These are phyloP conservation scores for Neurospora sp. DNA, from an alignment of 495 filamentous ascomycete species.

Conservation along the genomic window DNA sequence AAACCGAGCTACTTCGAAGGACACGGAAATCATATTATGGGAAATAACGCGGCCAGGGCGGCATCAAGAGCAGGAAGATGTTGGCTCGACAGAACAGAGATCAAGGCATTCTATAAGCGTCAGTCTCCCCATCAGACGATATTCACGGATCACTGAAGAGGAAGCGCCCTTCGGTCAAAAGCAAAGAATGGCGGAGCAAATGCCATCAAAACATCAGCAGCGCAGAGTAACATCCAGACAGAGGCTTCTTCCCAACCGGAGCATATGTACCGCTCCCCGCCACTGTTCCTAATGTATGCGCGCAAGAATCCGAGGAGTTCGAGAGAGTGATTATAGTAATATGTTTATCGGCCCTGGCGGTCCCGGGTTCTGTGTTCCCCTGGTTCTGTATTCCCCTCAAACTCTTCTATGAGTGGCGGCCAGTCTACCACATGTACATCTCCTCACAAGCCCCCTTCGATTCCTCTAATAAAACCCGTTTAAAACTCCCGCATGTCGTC, in stretches of 20 bases:
- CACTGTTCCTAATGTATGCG: neutral
- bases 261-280: neutral
- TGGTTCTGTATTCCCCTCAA: neutral
- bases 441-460: neutral
- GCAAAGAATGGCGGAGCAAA: neutral
- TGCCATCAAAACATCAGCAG: neutral
- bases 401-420: neutral
- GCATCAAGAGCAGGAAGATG: neutral
- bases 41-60: neutral
- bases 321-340: neutral
- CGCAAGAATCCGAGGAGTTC: neutral
- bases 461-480: neutral
- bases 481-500: slow-evolving; percentile 72
- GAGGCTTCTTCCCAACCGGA: neutral
- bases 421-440: slow-evolving; percentile 19
- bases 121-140: neutral
- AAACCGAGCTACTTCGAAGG: too few relatives aligned
- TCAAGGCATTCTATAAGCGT: too few relatives aligned
- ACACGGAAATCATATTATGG: too few relatives aligned
- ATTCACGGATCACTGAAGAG: neutral
- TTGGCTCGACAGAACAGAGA: neutral
- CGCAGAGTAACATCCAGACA: neutral
- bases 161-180: neutral
- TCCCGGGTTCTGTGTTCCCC: neutral
- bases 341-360: neutral